Evolutionary conservation across 495 filamentous ascomycete genomes (phyloP).

Genomic region (Xylaria nigripes): DNA sequence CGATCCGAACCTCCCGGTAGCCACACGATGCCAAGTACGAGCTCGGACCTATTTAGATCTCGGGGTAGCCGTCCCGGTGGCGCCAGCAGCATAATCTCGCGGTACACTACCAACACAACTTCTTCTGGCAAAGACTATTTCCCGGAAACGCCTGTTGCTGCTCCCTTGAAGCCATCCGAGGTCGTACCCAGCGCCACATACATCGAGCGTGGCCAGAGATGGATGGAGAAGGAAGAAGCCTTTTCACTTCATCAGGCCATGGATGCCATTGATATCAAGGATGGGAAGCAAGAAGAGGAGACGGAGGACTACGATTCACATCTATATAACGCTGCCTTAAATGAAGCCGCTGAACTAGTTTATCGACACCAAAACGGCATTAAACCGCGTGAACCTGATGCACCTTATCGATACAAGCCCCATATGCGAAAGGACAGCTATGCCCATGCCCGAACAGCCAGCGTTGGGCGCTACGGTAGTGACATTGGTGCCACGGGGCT

Average conservation of each 20-base stretch:
- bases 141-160: slow-evolving; percentile 24
- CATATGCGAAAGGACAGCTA: slow-evolving; percentile 56
- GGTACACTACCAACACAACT: slow-evolving; percentile 29
- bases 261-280: slow-evolving; percentile 42
- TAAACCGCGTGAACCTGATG: slow-evolving; percentile 48
- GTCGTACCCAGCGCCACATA: slow-evolving; percentile 57
- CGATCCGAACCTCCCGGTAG: slow-evolving; percentile 34
- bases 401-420: slow-evolving; percentile 55
- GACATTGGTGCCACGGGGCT: slow-evolving; percentile 42
- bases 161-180: slow-evolving; percentile 41
- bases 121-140: slow-evolving; percentile 36
- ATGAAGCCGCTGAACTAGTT: slow-evolving; percentile 82
- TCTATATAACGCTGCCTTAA: slow-evolving; percentile 65
- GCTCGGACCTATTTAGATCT: slow-evolving; percentile 22
- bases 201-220: slow-evolving; percentile 68
- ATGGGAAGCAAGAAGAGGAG: slow-evolving; percentile 19
- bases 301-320: slow-evolving; percentile 51
- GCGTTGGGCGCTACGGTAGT: slow-evolving; percentile 42
- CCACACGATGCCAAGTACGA: slow-evolving; percentile 27
- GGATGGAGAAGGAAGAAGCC: slow-evolving; percentile 83
- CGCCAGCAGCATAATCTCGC: slow-evolving; percentile 34
- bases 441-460: slow-evolving; percentile 53
- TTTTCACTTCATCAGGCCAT: slow-evolving; percentile 68
- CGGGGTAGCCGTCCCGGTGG: slow-evolving; percentile 28
- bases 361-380: slow-evolving; percentile 67